A percentile compares a stretch with the other conserved stretches of the same genome.
These are phyloP conservation scores for Backusella australiensis DNA, from an alignment of 192 early-diverging fungal genomes.

Conservation along the genomic window DNA sequence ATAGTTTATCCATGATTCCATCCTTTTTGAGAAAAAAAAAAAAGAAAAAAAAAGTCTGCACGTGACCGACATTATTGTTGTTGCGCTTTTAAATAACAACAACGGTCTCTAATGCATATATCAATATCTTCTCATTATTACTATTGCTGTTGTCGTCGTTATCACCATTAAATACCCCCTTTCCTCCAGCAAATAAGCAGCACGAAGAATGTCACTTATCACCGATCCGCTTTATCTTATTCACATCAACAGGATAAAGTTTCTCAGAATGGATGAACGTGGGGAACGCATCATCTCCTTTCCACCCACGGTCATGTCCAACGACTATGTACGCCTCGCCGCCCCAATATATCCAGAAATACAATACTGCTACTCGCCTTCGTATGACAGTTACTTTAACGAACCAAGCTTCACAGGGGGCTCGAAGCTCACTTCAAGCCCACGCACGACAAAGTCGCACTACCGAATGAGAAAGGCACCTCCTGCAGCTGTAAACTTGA, in stretches of 20 bases:
- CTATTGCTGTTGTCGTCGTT: too few relatives aligned
- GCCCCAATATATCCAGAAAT: slow-evolving; percentile 58
- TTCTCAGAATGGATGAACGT: slow-evolving; percentile 71
- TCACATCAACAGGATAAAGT: slow-evolving; percentile 74
- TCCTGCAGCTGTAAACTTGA: slow-evolving; percentile 52
- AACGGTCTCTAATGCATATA: background rate
- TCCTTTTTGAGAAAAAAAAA: background rate
- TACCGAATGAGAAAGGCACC: slow-evolving; percentile 24
- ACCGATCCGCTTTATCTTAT: slow-evolving; percentile 73
- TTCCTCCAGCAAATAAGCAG: background rate
- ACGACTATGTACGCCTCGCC: slow-evolving; percentile 61
- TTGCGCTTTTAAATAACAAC: background rate
- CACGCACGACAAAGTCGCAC: slow-evolving; percentile 28
- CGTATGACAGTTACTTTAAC: slow-evolving; percentile 23
- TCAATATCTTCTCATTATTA: background rate
- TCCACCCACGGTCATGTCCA: slow-evolving; percentile 48
- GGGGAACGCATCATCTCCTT: slow-evolving; percentile 76
- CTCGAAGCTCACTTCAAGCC: slow-evolving; percentile 22
- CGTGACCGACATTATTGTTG: background rate
- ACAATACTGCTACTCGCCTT: slow-evolving; percentile 57
- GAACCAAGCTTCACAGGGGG: slow-evolving; percentile 29
- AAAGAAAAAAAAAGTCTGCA: background rate
- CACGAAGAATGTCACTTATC: slow-evolving; percentile 58
- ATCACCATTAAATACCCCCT: background rate
- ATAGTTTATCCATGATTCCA: too few relatives aligned